These are phyloP conservation scores for Aspergillus udagawae DNA, from an alignment of 2,329 filamentous ascomycete species.

Conservation along the genomic window DNA sequence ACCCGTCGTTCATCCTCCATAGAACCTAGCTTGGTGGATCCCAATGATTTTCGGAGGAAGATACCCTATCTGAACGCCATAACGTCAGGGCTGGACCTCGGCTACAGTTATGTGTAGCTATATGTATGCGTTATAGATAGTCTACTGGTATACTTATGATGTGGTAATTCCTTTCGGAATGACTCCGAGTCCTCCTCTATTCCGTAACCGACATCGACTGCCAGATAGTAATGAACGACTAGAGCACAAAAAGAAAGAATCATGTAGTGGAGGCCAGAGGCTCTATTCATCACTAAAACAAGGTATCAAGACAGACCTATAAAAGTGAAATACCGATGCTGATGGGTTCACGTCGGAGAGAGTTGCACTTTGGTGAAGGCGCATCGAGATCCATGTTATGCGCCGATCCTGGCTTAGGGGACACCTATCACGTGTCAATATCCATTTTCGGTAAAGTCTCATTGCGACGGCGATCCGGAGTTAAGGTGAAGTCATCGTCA, in stretches of 20 bases:
- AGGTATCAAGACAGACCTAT: neutral
- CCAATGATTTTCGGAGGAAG: neutral
- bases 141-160: conserved; percentile 5
- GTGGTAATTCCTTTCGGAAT: neutral
- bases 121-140: conserved; percentile 18
- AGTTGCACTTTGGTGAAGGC: neutral
- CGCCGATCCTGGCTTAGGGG: neutral
- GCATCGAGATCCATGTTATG: neutral
- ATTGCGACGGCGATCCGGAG: neutral
- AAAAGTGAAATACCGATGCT: neutral
- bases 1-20: neutral
- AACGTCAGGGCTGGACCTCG: neutral
- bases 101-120: neutral
- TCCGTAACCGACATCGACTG: neutral
- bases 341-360: neutral
- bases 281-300: neutral
- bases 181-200: neutral
- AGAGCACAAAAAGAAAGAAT: neutral
- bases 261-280: neutral
- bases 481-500: conserved; percentile 2
- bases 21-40: neutral
- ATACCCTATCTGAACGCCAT: neutral
- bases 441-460: neutral
- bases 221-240: neutral
- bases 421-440: neutral